These are phyloP conservation scores for Capsicum rhomboideum DNA, from an alignment of 257 asterid species.

Conservation along the genomic window DNA sequence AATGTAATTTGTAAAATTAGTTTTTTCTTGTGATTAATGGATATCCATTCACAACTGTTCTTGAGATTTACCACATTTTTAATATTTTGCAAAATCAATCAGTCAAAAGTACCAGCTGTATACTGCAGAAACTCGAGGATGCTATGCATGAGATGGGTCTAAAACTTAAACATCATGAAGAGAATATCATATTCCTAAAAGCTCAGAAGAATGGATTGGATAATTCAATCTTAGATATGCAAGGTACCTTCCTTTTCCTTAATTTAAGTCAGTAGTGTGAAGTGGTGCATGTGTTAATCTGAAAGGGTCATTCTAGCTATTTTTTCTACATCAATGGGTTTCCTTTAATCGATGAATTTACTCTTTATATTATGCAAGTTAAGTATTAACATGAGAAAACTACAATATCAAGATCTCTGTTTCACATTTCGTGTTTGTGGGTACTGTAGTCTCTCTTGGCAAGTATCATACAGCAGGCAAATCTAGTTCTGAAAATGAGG, in stretches of 20 bases:
- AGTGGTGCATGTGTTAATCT: neutral
- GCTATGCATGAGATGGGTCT: slow-evolving; percentile 50
- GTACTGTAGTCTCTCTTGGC: slow-evolving; percentile 45
- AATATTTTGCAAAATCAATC: neutral
- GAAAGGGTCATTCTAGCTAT: neutral
- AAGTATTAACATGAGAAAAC: neutral
- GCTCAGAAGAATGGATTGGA: slow-evolving; percentile 37
- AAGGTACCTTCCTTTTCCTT: slow-evolving; percentile 27
- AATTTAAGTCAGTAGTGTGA: neutral
- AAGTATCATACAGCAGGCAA: slow-evolving; percentile 33
- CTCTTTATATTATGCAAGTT: neutral
- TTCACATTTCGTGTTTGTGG: neutral
- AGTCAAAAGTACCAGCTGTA: neutral
- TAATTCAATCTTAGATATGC: slow-evolving; percentile 52
- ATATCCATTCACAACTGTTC: neutral
- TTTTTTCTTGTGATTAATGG: neutral
- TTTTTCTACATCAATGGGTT: neutral
- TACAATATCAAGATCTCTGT: neutral
- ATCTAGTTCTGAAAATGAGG: slow-evolving; percentile 18
- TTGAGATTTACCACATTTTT: neutral
- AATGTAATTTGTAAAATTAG: neutral
- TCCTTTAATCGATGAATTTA: neutral
- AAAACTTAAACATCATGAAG: slow-evolving; percentile 65
- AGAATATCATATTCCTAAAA: slow-evolving; percentile 41
- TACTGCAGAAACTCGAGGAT: slow-evolving; percentile 64